Percentiles rank a stretch among this genome's conserved stretches.
These are phyloP conservation scores for Aschersonia sp. DNA, from an alignment of 2,329 filamentous ascomycete species.

Conservation along the genomic window DNA sequence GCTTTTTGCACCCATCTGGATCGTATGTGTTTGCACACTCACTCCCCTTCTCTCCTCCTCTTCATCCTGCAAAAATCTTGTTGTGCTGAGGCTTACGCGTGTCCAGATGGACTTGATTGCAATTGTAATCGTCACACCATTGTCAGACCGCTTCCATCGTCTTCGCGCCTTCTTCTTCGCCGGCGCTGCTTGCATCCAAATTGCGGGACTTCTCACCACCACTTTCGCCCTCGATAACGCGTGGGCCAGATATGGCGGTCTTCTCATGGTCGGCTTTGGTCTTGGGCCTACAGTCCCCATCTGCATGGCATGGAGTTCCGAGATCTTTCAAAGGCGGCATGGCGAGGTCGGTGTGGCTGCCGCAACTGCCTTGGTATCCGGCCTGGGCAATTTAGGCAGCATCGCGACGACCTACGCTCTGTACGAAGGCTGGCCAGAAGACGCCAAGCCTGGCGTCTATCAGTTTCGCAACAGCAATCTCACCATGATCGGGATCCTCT, in stretches of 20 bases:
- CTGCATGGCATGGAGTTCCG: slow-evolving; percentile 86
- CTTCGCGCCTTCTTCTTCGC: slow-evolving; percentile 73
- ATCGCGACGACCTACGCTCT: slow-evolving; percentile 81
- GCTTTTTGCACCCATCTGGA: slow-evolving; percentile 84
- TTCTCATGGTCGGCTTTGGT: slow-evolving; percentile 83
- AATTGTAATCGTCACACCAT: slow-evolving; percentile 70
- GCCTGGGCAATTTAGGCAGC: slow-evolving; percentile 73
- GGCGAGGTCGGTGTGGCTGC: slow-evolving; percentile 85
- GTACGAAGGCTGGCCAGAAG: slow-evolving; percentile 74
- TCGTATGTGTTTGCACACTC: slow-evolving; percentile 37
- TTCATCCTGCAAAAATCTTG: background rate
- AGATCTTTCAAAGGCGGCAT: slow-evolving; percentile 80
- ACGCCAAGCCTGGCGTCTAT: slow-evolving; percentile 50
- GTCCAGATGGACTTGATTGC: slow-evolving; percentile 70
- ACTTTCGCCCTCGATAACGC: slow-evolving; percentile 58
- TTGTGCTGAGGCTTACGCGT: background rate
- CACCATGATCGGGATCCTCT: slow-evolving; percentile 76
- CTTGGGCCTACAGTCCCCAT: slow-evolving; percentile 84
- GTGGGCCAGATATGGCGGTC: slow-evolving; percentile 77
- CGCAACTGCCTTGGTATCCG: slow-evolving; percentile 72
- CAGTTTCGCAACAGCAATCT: slow-evolving; percentile 75
- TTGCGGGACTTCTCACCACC: slow-evolving; percentile 63
- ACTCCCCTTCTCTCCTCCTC: background rate
- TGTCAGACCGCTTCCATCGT: slow-evolving; percentile 76
- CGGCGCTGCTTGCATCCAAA: slow-evolving; percentile 61